Evolutionary conservation across 75 land plant species (phyloP).

Genomic region (Sequoia sempervirens): DNA sequence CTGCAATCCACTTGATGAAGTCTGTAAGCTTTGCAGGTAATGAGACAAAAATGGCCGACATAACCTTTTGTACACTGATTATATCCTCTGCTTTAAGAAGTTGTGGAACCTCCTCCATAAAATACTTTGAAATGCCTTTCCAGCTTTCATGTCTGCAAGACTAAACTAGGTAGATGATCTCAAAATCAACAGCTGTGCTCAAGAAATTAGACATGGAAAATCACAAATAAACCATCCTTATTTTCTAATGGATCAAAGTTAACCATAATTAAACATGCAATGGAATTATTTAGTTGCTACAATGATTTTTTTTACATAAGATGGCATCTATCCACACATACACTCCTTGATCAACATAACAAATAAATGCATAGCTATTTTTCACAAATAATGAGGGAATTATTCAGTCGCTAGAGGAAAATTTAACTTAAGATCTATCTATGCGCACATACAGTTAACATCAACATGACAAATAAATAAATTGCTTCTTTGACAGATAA

Average conservation of each 20-base stretch:
- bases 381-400: background rate
- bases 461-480: background rate
- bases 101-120: slow-evolving; percentile 48
- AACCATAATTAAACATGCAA: background rate
- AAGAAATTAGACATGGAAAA: background rate
- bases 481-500: background rate
- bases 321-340: background rate
- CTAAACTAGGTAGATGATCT: slow-evolving; percentile 24
- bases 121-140: slow-evolving; percentile 48
- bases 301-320: background rate
- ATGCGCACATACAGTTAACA: background rate
- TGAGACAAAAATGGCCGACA: slow-evolving; percentile 35
- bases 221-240: background rate
- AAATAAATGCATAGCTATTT: background rate
- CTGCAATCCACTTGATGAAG: slow-evolving; percentile 83
- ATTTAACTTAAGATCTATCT: no score
- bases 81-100: slow-evolving; percentile 32
- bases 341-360: background rate
- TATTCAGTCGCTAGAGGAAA: background rate
- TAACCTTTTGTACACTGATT: slow-evolving; percentile 31
- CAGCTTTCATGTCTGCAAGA: slow-evolving; percentile 80
- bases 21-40: slow-evolving; percentile 46
- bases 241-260: background rate
- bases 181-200: background rate
- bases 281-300: background rate